Conservation (phyloP, 148 eudicot genomes). For the Nepenthes mirabilis region DNA sequence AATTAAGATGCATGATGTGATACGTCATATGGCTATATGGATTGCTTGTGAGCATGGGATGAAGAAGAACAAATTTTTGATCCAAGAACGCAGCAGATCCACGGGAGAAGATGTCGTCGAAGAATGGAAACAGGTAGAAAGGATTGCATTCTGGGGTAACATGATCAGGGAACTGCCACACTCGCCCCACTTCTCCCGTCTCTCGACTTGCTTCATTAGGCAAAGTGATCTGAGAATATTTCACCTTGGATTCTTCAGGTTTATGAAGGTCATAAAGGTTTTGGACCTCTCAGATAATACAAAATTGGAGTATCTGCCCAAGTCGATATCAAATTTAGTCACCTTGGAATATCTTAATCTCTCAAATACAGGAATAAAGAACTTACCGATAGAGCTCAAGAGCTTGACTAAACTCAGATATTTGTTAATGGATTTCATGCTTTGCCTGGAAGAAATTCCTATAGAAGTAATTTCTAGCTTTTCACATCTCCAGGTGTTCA, state of each 20-base stretch:
- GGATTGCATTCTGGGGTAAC: too few species aligned
- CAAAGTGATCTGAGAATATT: not conserved
- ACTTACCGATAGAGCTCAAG: too few species aligned
- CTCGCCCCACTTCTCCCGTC: not conserved
- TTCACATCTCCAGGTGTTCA: slow-evolving; percentile 3
- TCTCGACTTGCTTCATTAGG: not conserved
- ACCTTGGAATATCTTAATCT: not conserved
- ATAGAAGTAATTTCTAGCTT: slow-evolving; percentile 3
- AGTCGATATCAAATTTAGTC: not conserved
- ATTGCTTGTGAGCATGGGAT: slow-evolving; percentile 6
- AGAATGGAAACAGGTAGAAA: too few species aligned
- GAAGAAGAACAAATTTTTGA: not conserved
- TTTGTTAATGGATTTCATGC: slow-evolving; percentile 10
- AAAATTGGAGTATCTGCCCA: slow-evolving; percentile 2
- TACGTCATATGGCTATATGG: slow-evolving; percentile 17
- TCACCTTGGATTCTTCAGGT: slow-evolving; percentile 6
- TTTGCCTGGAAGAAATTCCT: slow-evolving; percentile 6
- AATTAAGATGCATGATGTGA: slow-evolving; percentile 14
- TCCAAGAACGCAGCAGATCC: too few species aligned
- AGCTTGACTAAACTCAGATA: slow-evolving; percentile 1
- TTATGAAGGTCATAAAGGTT: not conserved
- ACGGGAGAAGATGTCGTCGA: too few species aligned
- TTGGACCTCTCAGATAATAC: too few species aligned
- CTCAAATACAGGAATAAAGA: too few species aligned
- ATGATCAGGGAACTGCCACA: too few species aligned